Base-by-base conservation (phyloP, 2,329 filamentous ascomycete species). In the Trichophyton simii region DNA sequence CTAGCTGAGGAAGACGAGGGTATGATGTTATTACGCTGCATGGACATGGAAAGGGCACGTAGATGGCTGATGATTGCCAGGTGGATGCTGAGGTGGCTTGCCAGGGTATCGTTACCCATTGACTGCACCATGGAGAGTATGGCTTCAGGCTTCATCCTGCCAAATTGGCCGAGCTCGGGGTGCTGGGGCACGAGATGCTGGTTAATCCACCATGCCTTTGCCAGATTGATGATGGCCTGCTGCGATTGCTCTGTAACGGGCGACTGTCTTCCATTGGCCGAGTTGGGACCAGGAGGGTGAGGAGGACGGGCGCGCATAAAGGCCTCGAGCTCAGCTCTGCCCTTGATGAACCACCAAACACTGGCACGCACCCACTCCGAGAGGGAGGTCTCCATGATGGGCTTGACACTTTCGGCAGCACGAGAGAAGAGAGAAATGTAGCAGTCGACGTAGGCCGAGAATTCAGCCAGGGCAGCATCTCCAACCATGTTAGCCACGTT, bases 291-390 rank as follows among this genome's bases (percentile, higher is more conserved):
- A 34, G 85, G 28, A 6, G 28, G 28, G 28, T 31, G 28, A 31
- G 28, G 28, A 31, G 28, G 80, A 5, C 83, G 81, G 59, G 83
- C 85, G 63, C 89, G 82, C 55, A 95, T 85, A 44, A 86, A 79
- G 11, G 76, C 73, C 71, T 96, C 91, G 59, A 96, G 79, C 8
- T 85, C 84, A 68, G 86, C 83, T 64, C 91, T 85, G 20, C 91
- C 91, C 66, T 84, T 87, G 54, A 95, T 71, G 69, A 96, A 95
- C 91, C 91, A 96, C 91, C 91, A 96, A 0, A 89, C 77, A 2
- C 84, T 86, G 25, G 85, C 86, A 62, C 88, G 82, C 8, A 87
- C 79, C 77, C 91, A 87, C 63, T 90, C 83, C 55, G 81, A 78
- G 0, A 87, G 79, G 0, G 83, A 77, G 58, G 83, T 86, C 34